A percentile compares a stretch with the other conserved stretches of the same genome.
Conservation (phyloP, 345 rosid genomes). For the Euphorbia peplus region DNA sequence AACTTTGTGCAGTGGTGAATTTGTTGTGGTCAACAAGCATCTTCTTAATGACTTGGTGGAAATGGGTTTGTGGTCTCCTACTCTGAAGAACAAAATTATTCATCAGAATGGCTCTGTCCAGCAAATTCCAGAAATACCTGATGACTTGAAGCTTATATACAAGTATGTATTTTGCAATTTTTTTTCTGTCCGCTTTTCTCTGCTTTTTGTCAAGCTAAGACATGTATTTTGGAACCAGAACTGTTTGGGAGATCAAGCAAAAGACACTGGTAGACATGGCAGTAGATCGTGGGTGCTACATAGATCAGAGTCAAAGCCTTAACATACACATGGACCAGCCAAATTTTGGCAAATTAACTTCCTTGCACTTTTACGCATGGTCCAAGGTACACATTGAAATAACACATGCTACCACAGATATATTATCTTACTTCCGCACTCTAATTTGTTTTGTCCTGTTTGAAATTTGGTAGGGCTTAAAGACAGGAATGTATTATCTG, state of each 20-base stretch:
- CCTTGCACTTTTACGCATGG: conserved; percentile 84
- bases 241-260: conserved; percentile 98
- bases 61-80: conserved; percentile 84
- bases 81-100: conserved; percentile 74
- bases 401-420: not conserved
- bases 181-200: not conserved
- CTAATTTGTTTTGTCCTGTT: not conserved
- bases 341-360: conserved; percentile 72
- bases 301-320: conserved; percentile 94
- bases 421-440: not conserved
- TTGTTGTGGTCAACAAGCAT: conserved; percentile 95
- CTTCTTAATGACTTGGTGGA: conserved; percentile 91
- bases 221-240: conserved; percentile 38
- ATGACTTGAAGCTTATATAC: conserved; percentile 67
- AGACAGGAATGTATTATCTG: conserved; percentile 91
- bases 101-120: conserved; percentile 72
- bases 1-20: conserved; percentile 64
- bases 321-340: conserved; percentile 93
- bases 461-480: conserved; percentile 54
- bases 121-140: conserved; percentile 65
- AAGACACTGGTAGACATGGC: conserved; percentile 88
- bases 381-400: conserved; percentile 48
- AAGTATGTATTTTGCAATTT: conserved; percentile 40
- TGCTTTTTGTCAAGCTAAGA: conserved; percentile 2
- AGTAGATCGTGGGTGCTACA: conserved; percentile 84